Percentiles rank a stretch among this genome's conserved stretches.
These are phyloP conservation scores for Eutrema salsugineum DNA, from an alignment of 441 rosid species.

Conservation along the genomic window DNA sequence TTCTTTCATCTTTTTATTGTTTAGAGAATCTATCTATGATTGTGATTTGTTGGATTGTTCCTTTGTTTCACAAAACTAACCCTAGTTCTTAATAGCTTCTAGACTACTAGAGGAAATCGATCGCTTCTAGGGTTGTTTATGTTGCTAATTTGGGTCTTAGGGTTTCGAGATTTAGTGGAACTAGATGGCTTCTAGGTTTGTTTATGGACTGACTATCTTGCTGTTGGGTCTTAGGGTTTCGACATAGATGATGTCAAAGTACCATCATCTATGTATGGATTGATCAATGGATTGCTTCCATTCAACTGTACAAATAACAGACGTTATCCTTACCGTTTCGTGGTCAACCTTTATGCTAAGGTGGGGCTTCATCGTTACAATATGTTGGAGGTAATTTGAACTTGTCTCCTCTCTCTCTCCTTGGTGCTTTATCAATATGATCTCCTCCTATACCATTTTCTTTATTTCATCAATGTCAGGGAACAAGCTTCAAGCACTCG, in stretches of 20 bases:
- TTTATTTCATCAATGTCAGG: neutral
- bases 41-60: no score
- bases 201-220: neutral
- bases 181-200: neutral
- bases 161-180: no score
- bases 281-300: neutral
- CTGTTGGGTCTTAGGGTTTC: neutral
- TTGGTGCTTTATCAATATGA: neutral
- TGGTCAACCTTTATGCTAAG: neutral
- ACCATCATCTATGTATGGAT: neutral
- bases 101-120: no score
- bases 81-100: no score
- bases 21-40: no score
- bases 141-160: neutral
- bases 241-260: neutral
- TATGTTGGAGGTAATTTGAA: neutral
- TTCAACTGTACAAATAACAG: neutral
- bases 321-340: neutral
- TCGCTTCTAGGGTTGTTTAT: neutral
- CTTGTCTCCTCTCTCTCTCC: neutral
- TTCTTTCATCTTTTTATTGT: neutral
- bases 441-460: neutral
- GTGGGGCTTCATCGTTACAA: conserved; percentile 10
- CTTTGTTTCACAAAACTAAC: no score
- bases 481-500: neutral